Base-by-base conservation (phyloP, 2,329 filamentous ascomycete species). In the Colletotrichum siamense region DNA sequence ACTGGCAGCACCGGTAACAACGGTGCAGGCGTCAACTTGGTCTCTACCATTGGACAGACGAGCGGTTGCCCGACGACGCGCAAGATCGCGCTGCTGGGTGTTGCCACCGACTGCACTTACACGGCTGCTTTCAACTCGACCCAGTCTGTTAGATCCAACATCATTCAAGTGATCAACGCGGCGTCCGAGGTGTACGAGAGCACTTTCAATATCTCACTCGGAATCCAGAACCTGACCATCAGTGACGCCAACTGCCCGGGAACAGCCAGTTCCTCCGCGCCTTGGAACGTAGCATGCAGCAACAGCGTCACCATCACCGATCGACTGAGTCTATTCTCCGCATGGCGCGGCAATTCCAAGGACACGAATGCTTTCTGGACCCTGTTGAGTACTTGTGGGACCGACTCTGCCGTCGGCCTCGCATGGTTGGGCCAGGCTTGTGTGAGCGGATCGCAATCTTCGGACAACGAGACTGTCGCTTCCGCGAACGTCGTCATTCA, bases 351-450 rank as follows among this genome's bases (percentile, higher is more conserved):
- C 16, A 88, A 92, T 63, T 93, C 92, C 78, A 85, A 89, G 6
- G 97, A 99, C 84, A 89, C 85, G 68, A 98, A 98, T 84, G 96
- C 96, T 18, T 98, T 98, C 85, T 99, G 96, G 96, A 98, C 95
- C 5, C 88, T 98, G 34, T 89, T 98, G 81, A 96, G 93, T 70
- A 95, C 91, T 18, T 98, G 96, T 84, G 91, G 92, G 79, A 98
- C 95, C 1, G 94, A 92, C 66, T 91, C 94, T 36, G 96, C 97
- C 73, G 96, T 99, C 65, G 96, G 96, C 4, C 89, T 99, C 52
- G 95, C 96, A 12, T 99, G 97, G 96, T 89, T 98, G 36, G 96
- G 96, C 64, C 95, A 98, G 84, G 91, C 96, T 57, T 99, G 97
- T 83, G 88, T 91, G 34, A 82, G 85, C 32, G 91, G 90, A 32